Evolutionary conservation across 1,284 basidiomycete species (phyloP).

Genomic region (Sphagnurus paluster): DNA sequence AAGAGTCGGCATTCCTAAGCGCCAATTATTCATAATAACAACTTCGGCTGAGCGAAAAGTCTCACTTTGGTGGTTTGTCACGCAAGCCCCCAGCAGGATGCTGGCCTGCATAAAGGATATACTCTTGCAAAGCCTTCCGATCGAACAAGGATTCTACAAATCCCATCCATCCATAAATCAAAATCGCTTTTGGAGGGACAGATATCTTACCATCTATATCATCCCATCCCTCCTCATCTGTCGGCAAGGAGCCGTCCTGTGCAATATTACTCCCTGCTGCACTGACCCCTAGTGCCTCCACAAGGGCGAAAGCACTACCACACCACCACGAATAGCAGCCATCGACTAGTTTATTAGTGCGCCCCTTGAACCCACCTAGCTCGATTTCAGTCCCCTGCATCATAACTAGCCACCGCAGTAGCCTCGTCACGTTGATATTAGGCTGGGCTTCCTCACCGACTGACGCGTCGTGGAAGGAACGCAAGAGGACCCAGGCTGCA

Average conservation of each 20-base stretch:
- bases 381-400: conserved; percentile 88
- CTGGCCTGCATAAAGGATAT: conserved; percentile 86
- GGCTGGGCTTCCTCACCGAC: conserved; percentile 23
- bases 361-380: conserved; percentile 89
- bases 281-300: conserved; percentile 64
- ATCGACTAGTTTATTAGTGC: conserved; percentile 98
- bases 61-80: conserved; percentile 93
- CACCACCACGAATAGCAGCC: conserved; percentile 99
- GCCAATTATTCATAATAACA: not conserved
- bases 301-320: conserved; percentile 83
- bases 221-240: conserved; percentile 45
- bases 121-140: conserved; percentile 81
- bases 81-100: conserved; percentile 82
- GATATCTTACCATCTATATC: conserved; percentile 57
- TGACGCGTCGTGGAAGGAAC: conserved; percentile 43
- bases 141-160: conserved; percentile 51
- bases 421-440: conserved; percentile 56
- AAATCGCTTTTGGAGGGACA: not conserved
- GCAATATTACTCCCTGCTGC: conserved; percentile 23
- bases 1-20: conserved; percentile 74
- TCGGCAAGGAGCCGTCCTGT: conserved; percentile 4
- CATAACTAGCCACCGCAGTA: conserved; percentile 82
- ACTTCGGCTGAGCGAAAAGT: conserved; percentile 5
- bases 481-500: conserved; percentile 81
- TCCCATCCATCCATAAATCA: conserved; percentile 3